Evolutionary conservation across 371 early-diverging fungal genomes (phyloP).

Genomic region (Circinella minor): DNA sequence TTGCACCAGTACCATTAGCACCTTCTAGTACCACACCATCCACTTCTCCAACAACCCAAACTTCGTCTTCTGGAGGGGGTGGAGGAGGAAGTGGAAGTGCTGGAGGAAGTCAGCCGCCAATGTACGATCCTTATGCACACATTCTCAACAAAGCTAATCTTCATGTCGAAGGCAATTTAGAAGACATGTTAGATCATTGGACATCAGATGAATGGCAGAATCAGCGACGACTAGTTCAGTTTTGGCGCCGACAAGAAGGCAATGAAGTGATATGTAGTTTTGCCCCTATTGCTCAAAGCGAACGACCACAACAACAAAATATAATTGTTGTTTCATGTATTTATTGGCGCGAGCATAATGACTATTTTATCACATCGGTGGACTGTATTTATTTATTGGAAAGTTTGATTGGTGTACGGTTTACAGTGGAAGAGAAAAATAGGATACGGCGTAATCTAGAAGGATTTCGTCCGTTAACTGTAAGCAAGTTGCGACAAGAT

Average conservation of each 20-base stretch:
- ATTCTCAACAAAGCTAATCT: constrained; percentile 73
- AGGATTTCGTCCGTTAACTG: constrained; percentile 76
- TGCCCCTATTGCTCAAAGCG: constrained; percentile 62
- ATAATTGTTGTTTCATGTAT: constrained; percentile 79
- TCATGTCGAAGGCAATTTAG: constrained; percentile 63
- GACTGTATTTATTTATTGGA: constrained; percentile 78
- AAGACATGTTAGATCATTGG: constrained; percentile 61
- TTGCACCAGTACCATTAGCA: constrained; percentile 2
- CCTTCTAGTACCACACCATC: constrained; percentile 2
- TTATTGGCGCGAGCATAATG: constrained; percentile 73
- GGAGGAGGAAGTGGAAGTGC: no score
- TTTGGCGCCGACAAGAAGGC: constrained; percentile 69
- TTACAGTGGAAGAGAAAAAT: constrained; percentile 82
- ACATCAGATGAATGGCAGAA: constrained; percentile 62
- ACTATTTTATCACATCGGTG: constrained; percentile 77
- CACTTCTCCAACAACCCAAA: not conserved
- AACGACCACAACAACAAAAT: constrained; percentile 27
- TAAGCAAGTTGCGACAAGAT: constrained; percentile 71
- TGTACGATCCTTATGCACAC: constrained; percentile 58
- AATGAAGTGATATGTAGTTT: constrained; percentile 73
- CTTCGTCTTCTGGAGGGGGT: not conserved
- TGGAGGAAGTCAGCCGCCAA: not conserved
- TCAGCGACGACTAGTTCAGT: constrained; percentile 73
- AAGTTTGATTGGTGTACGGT: constrained; percentile 70
- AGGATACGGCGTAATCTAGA: constrained; percentile 81